phyloP scores from a whole-genome alignment of 768 basidiomycete species.

The Russula vinacea region DNA sequence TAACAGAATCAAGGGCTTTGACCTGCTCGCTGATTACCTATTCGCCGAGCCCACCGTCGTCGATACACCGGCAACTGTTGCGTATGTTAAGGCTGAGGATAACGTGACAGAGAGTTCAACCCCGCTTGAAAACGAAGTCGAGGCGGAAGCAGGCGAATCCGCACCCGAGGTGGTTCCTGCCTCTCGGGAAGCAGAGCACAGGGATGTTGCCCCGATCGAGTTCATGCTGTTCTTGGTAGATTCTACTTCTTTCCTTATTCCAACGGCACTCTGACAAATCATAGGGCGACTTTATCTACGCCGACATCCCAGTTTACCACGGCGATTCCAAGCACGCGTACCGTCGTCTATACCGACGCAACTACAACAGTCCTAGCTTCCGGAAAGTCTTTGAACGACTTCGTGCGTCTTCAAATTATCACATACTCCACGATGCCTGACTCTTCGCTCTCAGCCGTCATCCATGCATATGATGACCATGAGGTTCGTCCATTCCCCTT shows the following conservation, averaged over 20 bases:
- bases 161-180: constrained; percentile 16
- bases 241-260: not conserved
- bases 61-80: constrained; percentile 18
- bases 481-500: constrained; percentile 41
- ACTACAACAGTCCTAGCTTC: constrained; percentile 62
- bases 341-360: constrained; percentile 61
- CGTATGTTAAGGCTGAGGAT: constrained; percentile 2
- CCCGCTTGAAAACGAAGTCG: not conserved
- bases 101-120: constrained; percentile 14
- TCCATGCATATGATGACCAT: constrained; percentile 72
- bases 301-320: constrained; percentile 62
- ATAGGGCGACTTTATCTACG: constrained; percentile 69
- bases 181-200: not conserved
- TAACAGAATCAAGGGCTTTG: constrained; percentile 58
- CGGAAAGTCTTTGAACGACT: constrained; percentile 64
- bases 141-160: not conserved
- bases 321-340: constrained; percentile 60
- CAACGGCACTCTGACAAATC: not conserved
- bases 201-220: constrained; percentile 39
- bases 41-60: constrained; percentile 34
- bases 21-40: constrained; percentile 58
- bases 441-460: constrained; percentile 46
- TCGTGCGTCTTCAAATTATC: constrained; percentile 46
- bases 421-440: constrained; percentile 1
- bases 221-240: constrained; percentile 58